phyloP scores from a whole-genome alignment of 2,329 filamentous ascomycete genomes.

The Verticillium zaregamsianum region DNA sequence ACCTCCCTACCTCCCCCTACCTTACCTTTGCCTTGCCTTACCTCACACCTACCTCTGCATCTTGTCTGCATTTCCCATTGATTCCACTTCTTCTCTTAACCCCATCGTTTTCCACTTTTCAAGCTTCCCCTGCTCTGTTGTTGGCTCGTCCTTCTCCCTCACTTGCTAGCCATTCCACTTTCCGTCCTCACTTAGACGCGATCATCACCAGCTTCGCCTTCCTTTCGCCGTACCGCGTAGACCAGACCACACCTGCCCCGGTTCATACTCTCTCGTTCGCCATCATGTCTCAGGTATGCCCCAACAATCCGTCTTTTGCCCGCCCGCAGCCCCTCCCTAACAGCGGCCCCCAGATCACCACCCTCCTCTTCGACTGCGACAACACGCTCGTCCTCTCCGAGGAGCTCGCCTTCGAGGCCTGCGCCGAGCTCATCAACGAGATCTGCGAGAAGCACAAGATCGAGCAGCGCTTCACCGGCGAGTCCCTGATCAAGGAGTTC shows the following conservation, averaged over 20 bases:
- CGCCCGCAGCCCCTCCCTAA: neutral
- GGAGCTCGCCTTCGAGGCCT: conserved; percentile 86
- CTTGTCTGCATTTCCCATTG: neutral
- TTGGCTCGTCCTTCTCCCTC: neutral
- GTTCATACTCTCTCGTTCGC: conserved; percentile 8
- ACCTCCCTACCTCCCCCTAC: neutral
- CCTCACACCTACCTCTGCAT: neutral
- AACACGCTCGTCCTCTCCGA: conserved; percentile 94
- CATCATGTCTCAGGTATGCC: conserved; percentile 29
- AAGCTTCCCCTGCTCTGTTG: neutral
- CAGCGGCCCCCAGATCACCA: conserved; percentile 50
- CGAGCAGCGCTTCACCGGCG: conserved; percentile 67
- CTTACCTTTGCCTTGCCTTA: no score
- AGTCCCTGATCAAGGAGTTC: conserved; percentile 77
- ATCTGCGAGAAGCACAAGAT: conserved; percentile 67
- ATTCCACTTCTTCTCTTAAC: neutral
- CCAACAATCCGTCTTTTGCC: neutral
- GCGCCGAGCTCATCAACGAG: conserved; percentile 83
- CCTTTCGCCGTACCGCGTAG: neutral
- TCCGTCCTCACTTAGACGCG: neutral
- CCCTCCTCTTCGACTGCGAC: conserved; percentile 74
- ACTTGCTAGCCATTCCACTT: neutral
- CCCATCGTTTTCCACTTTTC: neutral
- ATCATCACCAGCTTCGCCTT: neutral
- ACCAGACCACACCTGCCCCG: neutral